A percentile compares a stretch with the other conserved stretches of the same genome.
Evolutionary conservation across 345 rosid genomes (phyloP).

Genomic region (Salix viminalis): DNA sequence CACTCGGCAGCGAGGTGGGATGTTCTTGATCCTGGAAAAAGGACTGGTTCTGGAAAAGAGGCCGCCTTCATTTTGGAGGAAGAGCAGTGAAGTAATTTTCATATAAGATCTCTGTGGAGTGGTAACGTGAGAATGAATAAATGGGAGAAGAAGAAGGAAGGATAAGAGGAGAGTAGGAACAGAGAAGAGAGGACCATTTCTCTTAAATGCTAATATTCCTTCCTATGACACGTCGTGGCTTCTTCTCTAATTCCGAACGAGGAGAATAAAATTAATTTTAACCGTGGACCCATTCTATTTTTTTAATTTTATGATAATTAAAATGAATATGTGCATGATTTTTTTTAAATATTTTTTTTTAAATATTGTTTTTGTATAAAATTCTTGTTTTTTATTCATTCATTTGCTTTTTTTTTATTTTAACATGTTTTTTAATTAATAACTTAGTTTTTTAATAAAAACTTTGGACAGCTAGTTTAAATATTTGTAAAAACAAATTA

Average conservation of each 20-base stretch:
- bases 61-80: conserved; percentile 39
- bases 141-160: conserved; percentile 10
- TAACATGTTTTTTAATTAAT: too few species aligned
- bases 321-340: neutral
- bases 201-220: conserved; percentile 40
- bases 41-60: conserved; percentile 32
- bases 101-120: too few species aligned
- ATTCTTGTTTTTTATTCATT: neutral
- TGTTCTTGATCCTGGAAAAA: conserved; percentile 27
- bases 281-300: neutral
- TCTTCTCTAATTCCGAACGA: neutral
- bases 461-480: neutral
- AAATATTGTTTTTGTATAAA: too few species aligned
- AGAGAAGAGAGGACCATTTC: conserved; percentile 19
- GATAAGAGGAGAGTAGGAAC: conserved; percentile 14
- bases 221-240: conserved; percentile 12
- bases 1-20: conserved; percentile 28
- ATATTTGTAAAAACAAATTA: too few species aligned
- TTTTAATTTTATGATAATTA: too few species aligned
- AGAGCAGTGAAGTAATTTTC: neutral
- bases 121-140: neutral
- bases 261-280: conserved; percentile 16
- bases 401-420: too few species aligned
- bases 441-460: too few species aligned
- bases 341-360: too few species aligned